phyloP scores from a whole-genome alignment of 176 grass and related monocot species.

The Thalia dealbata region DNA sequence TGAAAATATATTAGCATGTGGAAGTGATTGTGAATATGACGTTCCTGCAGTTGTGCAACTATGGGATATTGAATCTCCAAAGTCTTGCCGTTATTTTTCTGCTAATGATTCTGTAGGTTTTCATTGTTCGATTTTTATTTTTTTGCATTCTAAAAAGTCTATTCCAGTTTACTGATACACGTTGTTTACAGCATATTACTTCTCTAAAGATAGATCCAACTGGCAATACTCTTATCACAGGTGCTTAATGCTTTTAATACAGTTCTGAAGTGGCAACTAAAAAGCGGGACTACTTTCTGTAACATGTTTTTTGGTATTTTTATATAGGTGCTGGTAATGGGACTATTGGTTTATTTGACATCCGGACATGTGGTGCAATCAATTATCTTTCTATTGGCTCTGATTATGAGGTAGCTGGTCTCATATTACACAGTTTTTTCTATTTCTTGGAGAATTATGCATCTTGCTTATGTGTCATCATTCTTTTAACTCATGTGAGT shows the following conservation, averaged over 20 bases:
- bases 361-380: slow-evolving; percentile 71
- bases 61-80: slow-evolving; percentile 83
- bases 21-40: slow-evolving; percentile 81
- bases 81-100: slow-evolving; percentile 67
- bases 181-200: slow-evolving; percentile 64
- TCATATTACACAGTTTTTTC: slow-evolving; percentile 2
- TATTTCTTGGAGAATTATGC: neutral
- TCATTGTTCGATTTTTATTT: neutral
- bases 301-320: neutral
- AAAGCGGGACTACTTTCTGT: neutral
- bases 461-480: neutral
- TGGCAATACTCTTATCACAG: slow-evolving; percentile 80
- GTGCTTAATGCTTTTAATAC: slow-evolving; percentile 25
- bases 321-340: slow-evolving; percentile 88
- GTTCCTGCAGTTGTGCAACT: slow-evolving; percentile 73
- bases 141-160: slow-evolving; percentile 14
- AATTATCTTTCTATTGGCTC: slow-evolving; percentile 86
- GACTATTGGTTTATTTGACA: slow-evolving; percentile 88
- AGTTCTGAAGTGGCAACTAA: neutral
- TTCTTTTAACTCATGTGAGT: neutral
- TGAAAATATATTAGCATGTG: slow-evolving; percentile 78
- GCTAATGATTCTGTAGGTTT: slow-evolving; percentile 92
- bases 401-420: slow-evolving; percentile 53
- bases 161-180: slow-evolving; percentile 30
- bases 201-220: slow-evolving; percentile 76